Evolutionary conservation across 805 yeast genomes (phyloP).

Genomic region (Nakazawaea sp.): DNA sequence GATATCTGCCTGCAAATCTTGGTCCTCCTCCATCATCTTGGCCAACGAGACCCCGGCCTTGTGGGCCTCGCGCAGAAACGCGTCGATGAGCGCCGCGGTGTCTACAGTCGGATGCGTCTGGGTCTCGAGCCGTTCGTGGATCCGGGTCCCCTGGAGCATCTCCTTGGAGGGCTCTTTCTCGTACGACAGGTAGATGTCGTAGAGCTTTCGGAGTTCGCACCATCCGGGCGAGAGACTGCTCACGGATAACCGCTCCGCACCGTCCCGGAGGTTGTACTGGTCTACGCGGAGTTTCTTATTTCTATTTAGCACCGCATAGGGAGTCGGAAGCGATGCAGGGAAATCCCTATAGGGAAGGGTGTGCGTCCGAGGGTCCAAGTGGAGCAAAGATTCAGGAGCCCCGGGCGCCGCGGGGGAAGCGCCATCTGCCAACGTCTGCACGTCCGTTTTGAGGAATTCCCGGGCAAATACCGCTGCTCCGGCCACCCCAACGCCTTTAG

Average conservation of each 20-base stretch:
- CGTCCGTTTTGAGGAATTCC: no score
- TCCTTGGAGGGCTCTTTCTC: constrained; percentile 27
- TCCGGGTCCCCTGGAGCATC: constrained; percentile 38
- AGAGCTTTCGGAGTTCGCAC: constrained; percentile 62
- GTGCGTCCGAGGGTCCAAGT: background rate
- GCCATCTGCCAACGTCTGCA: no score
- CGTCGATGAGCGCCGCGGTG: constrained; percentile 3
- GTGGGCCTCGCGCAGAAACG: constrained; percentile 4
- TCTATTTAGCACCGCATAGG: constrained; percentile 15
- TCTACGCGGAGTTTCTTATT: constrained; percentile 8
- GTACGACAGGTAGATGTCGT: constrained; percentile 37
- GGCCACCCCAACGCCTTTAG: no score
- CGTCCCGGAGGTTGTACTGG: constrained; percentile 4
- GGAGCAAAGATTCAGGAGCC: background rate
- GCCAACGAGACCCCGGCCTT: constrained; percentile 9
- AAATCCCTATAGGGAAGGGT: constrained; percentile 17
- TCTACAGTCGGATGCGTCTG: constrained; percentile 32
- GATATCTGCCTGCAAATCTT: constrained; percentile 7
- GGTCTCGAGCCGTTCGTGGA: constrained; percentile 42
- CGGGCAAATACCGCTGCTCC: no score
- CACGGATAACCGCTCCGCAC: constrained; percentile 41
- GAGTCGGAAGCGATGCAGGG: constrained; percentile 13
- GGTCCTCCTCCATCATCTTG: constrained; percentile 8
- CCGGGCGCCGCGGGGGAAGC: background rate
- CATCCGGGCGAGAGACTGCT: constrained; percentile 56